Base-by-base conservation (phyloP, 2,329 filamentous ascomycete genomes). In the Sclerotinia spermophila region DNA sequence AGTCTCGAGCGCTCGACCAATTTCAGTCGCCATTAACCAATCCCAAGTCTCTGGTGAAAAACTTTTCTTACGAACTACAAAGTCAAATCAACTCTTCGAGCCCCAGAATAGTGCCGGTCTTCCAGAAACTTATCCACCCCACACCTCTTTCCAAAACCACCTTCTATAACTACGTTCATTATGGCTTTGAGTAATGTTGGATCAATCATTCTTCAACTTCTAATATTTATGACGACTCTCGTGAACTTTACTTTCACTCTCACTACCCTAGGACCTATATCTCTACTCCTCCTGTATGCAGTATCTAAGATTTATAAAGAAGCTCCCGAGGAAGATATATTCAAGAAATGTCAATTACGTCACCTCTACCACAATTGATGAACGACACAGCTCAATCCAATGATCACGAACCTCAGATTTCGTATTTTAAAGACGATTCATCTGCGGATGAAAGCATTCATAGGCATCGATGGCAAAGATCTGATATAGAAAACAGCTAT, bases 111-210 rank as follows among this genome's bases (percentile, higher is more conserved):
- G 42, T 48, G 60, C 60, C 42, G 42, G 44, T 64, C 60, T 64
- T 48, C 27, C 65, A 58, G 13, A 21, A 51, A 27, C 13, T 38
- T 19, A 42, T 27, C 38, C 60, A 15, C 45, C 38, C 42, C 51
- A 30, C n/a, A 17, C 40, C 15, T 27, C 68, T 30, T 27, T 58
- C 53, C 56, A 30, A 35, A 64, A 48, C 38, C 62, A 60, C n/a
- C 5, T 27, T 53, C 6, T 27, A 53, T 53, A 45, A 61, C 35
- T 69, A 72, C 58, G 33, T 6, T 51, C 44, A 71, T 65, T 72
- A 87, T 87, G 85, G 82, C 85, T 76, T 80, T 87, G 71, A 81
- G 81, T 75, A 83, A 86, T 79, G 77, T 87, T 38, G 85, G 85
- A 64, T 83, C 84, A n/a, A 79, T 85, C 45, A 77, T 86, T 73